A percentile compares a stretch with the other conserved stretches of the same genome.
Conservation (phyloP, 192 early-diverging fungal species). For the Mortierella alpina region DNA sequence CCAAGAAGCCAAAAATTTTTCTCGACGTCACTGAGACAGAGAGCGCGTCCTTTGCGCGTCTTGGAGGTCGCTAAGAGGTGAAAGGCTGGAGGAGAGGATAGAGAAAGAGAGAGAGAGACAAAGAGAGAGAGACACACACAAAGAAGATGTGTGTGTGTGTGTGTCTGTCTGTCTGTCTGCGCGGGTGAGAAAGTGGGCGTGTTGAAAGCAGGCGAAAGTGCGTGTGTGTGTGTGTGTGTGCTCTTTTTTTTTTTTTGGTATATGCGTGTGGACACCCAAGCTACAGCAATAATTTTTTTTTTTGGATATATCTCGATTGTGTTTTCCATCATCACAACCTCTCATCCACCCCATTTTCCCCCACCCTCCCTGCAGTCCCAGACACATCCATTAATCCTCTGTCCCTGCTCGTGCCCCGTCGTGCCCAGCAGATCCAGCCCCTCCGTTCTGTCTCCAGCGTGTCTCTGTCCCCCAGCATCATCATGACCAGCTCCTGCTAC, state of each 20-base stretch:
- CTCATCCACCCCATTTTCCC: conserved; percentile 4
- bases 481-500: too few relatives aligned
- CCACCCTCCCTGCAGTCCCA: not conserved
- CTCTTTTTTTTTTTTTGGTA: not conserved
- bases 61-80: not conserved
- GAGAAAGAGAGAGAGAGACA: not conserved
- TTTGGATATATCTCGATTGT: not conserved
- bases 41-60: not conserved
- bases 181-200: not conserved
- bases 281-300: too few relatives aligned
- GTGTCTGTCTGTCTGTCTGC: not conserved
- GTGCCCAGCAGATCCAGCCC: too few relatives aligned
- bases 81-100: not conserved
- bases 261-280: too few relatives aligned
- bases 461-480: too few relatives aligned
- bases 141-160: not conserved
- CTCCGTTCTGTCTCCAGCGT: too few relatives aligned
- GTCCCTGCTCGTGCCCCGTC: not conserved
- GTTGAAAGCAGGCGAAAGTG: not conserved
- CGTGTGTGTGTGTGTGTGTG: not conserved
- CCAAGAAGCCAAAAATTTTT: not conserved
- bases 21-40: not conserved
- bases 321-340: not conserved
- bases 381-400: not conserved
- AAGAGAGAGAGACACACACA: not conserved